Evolutionary conservation across 2,329 filamentous ascomycete species (phyloP), one percentile per base, ranked within the genome.

Genomic region (Ciborinia camelliae): DNA sequence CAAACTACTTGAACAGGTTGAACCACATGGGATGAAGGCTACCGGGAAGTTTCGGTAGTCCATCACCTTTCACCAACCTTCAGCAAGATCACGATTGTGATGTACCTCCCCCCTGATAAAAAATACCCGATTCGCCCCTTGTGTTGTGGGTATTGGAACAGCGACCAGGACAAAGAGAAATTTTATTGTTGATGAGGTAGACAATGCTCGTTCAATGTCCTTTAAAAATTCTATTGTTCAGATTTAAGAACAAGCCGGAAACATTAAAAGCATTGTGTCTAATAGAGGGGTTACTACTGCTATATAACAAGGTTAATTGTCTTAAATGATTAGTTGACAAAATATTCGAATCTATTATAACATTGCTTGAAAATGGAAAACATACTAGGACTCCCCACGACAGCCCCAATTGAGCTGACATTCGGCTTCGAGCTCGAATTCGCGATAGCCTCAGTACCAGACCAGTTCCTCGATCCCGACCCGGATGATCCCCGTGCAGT

Each of bases 381-480:
- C 1, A 7, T 32, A 35, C 3, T 35, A 9, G 9, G 12, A 7
- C 55, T 26, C 14, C 28, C n/a, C 9, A 15, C 12, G 2, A 47
- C 28, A 26, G 26, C 4, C 41, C 55, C 55, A 20, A 18, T 47
- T 4, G 41, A 47, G 37, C 1, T 37, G 1, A 47, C 60, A 30
- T 63, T 63, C 5, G 50, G 60, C 7, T 14, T 63, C 2, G 60
- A 63, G 30, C 26, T 63, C n/a, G 50, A 63, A 10, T 39, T 63
- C 3, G 20, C 5, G 35, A 6, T 63, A 1, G 30, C 30, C 18
- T 23, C 30, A 4, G 14, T 63, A 9, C 60, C 60, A 7, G 37
- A 55, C 10, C 51, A 39, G n/a, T 55, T 37, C 6, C 37, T 35
- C 6, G 39, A 55, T 47, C 50, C 30, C 3, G 9, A 37, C 9